phyloP scores from a whole-genome alignment of 257 asterid species.

The Prunella vulgaris region DNA sequence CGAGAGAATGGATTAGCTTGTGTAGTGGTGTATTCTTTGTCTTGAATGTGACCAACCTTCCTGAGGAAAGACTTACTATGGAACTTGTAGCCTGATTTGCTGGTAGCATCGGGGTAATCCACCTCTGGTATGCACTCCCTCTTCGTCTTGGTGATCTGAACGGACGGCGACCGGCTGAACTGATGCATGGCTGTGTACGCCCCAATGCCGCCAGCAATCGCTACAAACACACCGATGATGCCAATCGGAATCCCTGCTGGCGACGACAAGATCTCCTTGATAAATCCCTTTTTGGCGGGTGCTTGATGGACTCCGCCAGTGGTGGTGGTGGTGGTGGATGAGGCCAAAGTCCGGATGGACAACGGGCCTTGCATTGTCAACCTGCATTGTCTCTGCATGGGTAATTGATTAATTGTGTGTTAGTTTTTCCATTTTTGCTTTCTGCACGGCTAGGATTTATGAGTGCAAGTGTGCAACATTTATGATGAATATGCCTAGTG shows the following conservation, averaged over 20 bases:
- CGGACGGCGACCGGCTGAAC: constrained; percentile 35
- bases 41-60: constrained; percentile 40
- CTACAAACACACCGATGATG: constrained; percentile 18
- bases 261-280: background rate
- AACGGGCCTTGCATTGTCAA: constrained; percentile 7
- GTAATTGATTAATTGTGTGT: background rate
- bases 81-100: constrained; percentile 25
- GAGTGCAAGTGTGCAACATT: too few species aligned
- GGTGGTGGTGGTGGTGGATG: constrained; percentile 17
- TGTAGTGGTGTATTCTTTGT: background rate
- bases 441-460: too few species aligned
- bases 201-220: constrained; percentile 21
- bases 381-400: constrained; percentile 20
- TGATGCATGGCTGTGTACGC: constrained; percentile 34
- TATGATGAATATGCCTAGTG: too few species aligned
- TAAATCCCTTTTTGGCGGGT: background rate
- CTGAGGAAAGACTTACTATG: constrained; percentile 31
- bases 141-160: constrained; percentile 35
- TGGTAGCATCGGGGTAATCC: constrained; percentile 23
- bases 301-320: background rate
- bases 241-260: constrained; percentile 19
- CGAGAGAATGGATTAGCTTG: background rate
- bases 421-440: background rate
- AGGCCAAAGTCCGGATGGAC: background rate
- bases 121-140: constrained; percentile 42